phyloP scores from a whole-genome alignment of 108 stramenopile species.

The Skeletonema tropicum region DNA sequence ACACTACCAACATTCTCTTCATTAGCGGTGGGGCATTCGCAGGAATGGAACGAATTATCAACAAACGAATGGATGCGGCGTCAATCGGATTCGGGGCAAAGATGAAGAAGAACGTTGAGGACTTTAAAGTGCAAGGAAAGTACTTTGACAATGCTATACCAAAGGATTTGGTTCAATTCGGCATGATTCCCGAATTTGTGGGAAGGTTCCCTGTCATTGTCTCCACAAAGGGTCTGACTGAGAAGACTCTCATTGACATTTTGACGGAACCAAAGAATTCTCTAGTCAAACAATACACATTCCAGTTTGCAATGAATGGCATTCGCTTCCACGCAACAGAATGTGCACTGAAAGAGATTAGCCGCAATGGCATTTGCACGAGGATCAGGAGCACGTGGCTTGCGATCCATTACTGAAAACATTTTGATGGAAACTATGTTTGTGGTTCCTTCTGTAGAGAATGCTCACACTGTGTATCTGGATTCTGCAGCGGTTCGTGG shows the following conservation, averaged over 20 bases:
- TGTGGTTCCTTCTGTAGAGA: conserved; percentile 84
- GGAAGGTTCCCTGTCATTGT: conserved; percentile 97
- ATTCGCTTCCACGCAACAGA: conserved; percentile 94
- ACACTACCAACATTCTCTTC: conserved; percentile 97
- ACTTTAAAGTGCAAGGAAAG: conserved; percentile 85
- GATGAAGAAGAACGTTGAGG: conserved; percentile 88
- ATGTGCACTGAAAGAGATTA: conserved; percentile 89
- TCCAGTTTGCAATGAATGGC: conserved; percentile 94
- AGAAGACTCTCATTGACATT: conserved; percentile 91
- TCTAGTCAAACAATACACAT: conserved; percentile 95
- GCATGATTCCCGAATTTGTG: conserved; percentile 98
- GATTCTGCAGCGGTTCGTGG: conserved; percentile 89
- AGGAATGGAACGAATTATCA: conserved; percentile 93
- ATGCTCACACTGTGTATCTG: conserved; percentile 95
- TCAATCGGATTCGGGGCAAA: conserved; percentile 98
- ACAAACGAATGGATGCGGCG: conserved; percentile 88
- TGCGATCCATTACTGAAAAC: conserved; percentile 93
- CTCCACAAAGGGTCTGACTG: conserved; percentile 91
- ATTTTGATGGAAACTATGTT: conserved; percentile 95
- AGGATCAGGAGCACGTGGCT: conserved; percentile 95
- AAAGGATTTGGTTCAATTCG: conserved; percentile 92
- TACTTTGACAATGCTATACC: conserved; percentile 94
- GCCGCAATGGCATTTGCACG: conserved; percentile 89
- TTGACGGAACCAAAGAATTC: conserved; percentile 96
- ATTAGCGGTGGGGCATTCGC: conserved; percentile 98